Base-by-base conservation (phyloP, 2,329 filamentous ascomycete species). In the Neurospora sp. region DNA sequence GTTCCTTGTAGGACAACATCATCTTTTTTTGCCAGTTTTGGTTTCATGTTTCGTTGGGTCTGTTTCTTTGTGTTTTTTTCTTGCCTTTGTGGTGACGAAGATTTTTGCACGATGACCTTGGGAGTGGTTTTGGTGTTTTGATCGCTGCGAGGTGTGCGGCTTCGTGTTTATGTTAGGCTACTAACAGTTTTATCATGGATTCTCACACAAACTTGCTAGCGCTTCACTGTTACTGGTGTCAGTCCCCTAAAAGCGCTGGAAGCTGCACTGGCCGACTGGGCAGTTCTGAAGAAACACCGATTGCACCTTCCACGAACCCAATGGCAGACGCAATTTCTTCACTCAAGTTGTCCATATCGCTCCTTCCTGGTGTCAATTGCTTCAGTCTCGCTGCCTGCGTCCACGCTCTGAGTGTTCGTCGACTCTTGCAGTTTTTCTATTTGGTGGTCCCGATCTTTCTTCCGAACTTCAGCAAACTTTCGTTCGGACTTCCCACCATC, bases 1-100 rank as follows among this genome's bases (percentile, higher is more conserved):
- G 66, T 62, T 40, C 23, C 39, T 68, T 42, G 19, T 66, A 28
- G 46, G 52, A 33, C 46, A 67, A 69, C 69, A 28, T 68, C 15
- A n/a, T 36, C n/a, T 40, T 68, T 66, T 67, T 52, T 68, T 66
- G n/a, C 28, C 5, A 6, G 38, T 68, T 52, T 4, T 3, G 7
- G 23, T 38, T 58, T 52, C 58, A 15, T 8, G 4, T 33, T 40
- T 40, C 4, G 33, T n/a, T 15, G 46, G 67, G 6, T 15, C 9
- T 28, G 1, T 40, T 67, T 66, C 7, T 23, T 43, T 28, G 11
- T 66, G 33, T 15, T 6, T 23, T n/a, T 38, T 68, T 43, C 3
- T 52, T 17, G 2, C 28, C 23, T 4, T 52, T 23, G 13, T 33
- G 11, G 10, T 33, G 13, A 33, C 7, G 7, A 23, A 8, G 2